Evolutionary conservation across 2,329 filamentous ascomycete genomes (phyloP).

Genomic region (Calonectria montana): DNA sequence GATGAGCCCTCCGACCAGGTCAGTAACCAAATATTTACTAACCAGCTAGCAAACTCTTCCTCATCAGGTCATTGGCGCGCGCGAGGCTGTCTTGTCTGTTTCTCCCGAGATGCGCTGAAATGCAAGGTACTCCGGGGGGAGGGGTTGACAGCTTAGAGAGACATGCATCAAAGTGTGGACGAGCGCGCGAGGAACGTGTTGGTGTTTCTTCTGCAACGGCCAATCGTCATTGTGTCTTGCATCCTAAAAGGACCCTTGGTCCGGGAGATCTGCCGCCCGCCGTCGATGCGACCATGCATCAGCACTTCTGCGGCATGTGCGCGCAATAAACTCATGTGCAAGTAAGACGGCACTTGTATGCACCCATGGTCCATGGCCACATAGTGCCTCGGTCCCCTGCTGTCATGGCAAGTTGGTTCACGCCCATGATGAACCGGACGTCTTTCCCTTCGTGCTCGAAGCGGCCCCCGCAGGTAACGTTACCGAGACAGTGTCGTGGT

Average conservation of each 20-base stretch:
- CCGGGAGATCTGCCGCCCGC: not conserved
- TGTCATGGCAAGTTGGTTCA: not conserved
- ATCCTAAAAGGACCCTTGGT: not conserved
- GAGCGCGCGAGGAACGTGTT: not conserved
- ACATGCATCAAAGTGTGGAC: not conserved
- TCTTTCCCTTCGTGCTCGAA: not conserved
- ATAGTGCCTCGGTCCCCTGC: not conserved
- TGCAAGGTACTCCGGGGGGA: not conserved
- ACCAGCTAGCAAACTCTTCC: not conserved
- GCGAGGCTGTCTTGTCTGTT: not conserved
- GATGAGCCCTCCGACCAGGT: not conserved
- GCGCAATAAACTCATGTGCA: not conserved
- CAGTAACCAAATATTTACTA: not conserved
- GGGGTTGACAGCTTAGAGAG: not conserved
- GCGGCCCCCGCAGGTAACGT: not conserved
- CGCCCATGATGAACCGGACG: not conserved
- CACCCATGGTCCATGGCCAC: not conserved
- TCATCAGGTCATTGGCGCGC: not conserved
- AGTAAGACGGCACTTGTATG: constrained; percentile 5
- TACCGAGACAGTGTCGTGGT: not conserved
- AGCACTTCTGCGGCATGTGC: not conserved
- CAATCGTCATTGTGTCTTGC: not conserved
- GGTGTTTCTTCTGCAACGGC: not conserved
- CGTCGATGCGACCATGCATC: constrained; percentile 3
- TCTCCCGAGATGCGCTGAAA: not conserved